Conservation (phyloP, 2,329 filamentous ascomycete species). For the Metarhizium album region DNA sequence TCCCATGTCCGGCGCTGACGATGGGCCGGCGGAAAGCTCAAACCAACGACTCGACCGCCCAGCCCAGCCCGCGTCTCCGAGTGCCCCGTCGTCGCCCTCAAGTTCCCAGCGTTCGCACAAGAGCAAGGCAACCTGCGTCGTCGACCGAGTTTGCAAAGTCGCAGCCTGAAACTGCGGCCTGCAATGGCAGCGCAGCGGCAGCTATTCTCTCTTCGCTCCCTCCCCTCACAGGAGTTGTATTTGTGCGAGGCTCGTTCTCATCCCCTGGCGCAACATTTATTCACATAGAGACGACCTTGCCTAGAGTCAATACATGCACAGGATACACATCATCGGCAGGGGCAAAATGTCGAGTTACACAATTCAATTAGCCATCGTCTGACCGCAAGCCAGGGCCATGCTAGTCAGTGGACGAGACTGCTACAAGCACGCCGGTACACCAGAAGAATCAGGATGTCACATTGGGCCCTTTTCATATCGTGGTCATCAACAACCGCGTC, state of each 20-base stretch:
- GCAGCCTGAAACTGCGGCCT: background rate
- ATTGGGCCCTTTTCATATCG: background rate
- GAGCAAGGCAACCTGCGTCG: background rate
- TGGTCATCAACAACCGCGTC: background rate
- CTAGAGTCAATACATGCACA: background rate
- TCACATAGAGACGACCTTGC: background rate
- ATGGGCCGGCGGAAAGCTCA: background rate
- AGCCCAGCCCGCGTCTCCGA: background rate
- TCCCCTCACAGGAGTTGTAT: too few relatives aligned
- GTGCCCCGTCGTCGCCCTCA: too few relatives aligned
- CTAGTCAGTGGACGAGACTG: background rate
- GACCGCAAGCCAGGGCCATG: background rate
- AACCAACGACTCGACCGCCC: background rate
- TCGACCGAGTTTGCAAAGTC: background rate
- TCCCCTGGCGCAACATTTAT: too few relatives aligned
- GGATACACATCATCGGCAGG: background rate
- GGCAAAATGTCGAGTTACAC: background rate
- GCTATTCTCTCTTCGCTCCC: background rate
- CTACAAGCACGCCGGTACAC: background rate
- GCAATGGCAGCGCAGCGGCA: background rate
- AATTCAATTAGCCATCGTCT: background rate
- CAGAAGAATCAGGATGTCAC: background rate
- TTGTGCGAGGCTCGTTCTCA: too few relatives aligned
- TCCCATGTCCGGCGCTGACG: too few relatives aligned
- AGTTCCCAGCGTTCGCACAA: too few relatives aligned